A percentile compares a stretch with the other conserved stretches of the same genome.
phyloP scores from a whole-genome alignment of 179 eudicot genomes.

The Pouteria campechiana region DNA sequence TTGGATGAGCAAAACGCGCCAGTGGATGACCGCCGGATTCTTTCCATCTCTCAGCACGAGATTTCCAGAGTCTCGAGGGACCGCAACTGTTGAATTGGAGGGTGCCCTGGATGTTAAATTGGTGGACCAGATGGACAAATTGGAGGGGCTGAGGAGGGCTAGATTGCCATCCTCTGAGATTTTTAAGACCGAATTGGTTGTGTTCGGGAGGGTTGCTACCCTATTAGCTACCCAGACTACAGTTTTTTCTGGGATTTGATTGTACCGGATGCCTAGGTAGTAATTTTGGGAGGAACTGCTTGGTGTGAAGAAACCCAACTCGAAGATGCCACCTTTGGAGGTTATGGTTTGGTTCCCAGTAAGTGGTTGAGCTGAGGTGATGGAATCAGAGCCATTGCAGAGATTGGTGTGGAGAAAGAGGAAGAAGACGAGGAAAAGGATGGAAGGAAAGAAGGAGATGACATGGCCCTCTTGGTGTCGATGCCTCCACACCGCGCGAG shows the following conservation, averaged over 20 bases:
- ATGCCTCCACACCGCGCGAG: too few relatives aligned
- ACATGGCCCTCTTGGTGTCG: too few relatives aligned
- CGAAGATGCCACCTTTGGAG: background rate
- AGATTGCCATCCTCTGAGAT: background rate
- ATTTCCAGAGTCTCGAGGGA: slow-evolving; percentile 1
- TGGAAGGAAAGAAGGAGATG: too few relatives aligned
- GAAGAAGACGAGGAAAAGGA: background rate
- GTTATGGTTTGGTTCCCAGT: background rate
- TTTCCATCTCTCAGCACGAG: background rate
- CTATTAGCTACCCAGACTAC: slow-evolving; percentile 4
- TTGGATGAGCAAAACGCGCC: slow-evolving; percentile 4
- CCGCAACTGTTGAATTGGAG: background rate
- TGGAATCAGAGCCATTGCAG: background rate
- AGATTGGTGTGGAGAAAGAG: background rate
- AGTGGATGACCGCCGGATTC: background rate
- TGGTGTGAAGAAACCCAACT: slow-evolving; percentile 1
- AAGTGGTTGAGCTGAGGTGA: background rate
- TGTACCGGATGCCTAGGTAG: slow-evolving; percentile 1
- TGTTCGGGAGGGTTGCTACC: background rate
- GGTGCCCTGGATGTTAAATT: background rate
- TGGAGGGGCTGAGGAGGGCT: background rate
- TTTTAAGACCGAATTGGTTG: background rate
- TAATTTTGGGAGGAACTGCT: background rate
- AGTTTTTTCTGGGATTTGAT: background rate
- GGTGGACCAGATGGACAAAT: background rate